Conservation (phyloP, 768 basidiomycete genomes). For the Tricholoma hemisulphureum region DNA sequence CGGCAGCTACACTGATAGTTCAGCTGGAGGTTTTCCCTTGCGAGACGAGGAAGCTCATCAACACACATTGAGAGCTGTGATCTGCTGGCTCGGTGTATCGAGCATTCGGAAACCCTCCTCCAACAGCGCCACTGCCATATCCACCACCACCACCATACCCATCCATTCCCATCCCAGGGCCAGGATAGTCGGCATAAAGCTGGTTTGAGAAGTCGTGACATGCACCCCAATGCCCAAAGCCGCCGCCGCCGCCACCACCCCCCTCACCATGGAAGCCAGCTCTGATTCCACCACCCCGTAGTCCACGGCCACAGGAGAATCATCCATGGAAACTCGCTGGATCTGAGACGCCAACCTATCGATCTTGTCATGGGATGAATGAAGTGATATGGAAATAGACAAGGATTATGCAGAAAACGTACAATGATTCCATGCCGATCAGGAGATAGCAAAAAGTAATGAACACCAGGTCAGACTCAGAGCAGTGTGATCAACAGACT, state of each 20-base stretch:
- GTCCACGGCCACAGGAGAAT: conserved; percentile 43
- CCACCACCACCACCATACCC: conserved; percentile 37
- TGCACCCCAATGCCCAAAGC: conserved; percentile 50
- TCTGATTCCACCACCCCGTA: conserved; percentile 47
- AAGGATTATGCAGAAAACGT: too few species aligned
- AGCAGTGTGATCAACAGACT: too few species aligned
- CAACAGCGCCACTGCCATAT: conserved; percentile 34
- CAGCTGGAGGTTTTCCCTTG: neutral
- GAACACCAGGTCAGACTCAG: too few species aligned
- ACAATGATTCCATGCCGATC: too few species aligned
- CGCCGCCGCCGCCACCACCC: conserved; percentile 53
- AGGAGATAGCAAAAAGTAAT: too few species aligned
- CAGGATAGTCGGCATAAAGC: conserved; percentile 89
- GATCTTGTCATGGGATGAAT: conserved; percentile 68
- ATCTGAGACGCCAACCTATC: conserved; percentile 82
- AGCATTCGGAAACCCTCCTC: conserved; percentile 30
- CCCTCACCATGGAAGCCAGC: conserved; percentile 56
- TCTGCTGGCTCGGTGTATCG: conserved; percentile 78
- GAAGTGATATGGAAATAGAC: too few species aligned
- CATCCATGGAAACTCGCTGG: conserved; percentile 60
- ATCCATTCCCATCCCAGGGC: conserved; percentile 42
- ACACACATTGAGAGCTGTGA: conserved; percentile 97
- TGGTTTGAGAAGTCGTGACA: conserved; percentile 82
- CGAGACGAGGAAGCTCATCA: neutral
- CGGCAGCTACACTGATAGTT: conserved; percentile 61